Base-by-base conservation (phyloP, 495 filamentous ascomycete genomes). In the Aspergillus egyptiacus region DNA sequence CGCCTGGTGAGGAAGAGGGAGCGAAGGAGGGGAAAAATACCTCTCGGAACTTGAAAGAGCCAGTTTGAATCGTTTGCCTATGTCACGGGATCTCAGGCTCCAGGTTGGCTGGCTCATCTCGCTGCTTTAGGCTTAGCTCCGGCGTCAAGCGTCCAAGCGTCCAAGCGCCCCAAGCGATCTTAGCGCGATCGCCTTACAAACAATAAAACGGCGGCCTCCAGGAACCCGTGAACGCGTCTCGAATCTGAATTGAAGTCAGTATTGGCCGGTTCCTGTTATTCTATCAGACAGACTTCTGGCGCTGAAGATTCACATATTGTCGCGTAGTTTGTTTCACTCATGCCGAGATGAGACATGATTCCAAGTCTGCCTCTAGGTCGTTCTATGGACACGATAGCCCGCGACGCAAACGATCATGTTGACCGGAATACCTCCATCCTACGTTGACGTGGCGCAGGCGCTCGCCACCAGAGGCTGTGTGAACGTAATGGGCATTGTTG, bases 401-500 rank as follows among this genome's bases (percentile, higher is more conserved):
- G 20, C 25, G 25, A 8, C 19, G 18, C 22, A 19, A 25, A 27
- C 28, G 23, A 42, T 10, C 23, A 52, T 43, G 44, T 13, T 40
- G 32, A 15, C 34, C 38, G 33, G 39, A 32, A 24, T 48, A 32
- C 36, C 39, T 2, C 14, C 51, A 9, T 33, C 52, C 13, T 67
- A 72, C 30, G 50, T 67, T 9, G 57, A 69, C 24, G 57, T 80
- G 37, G 27, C 63, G 40, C 62, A 65, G 14, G 72, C 72, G 22
- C 61, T 56, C 39, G 23, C 49, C 13, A 53, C 57, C 14, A 46
- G 51, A n/a, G 63, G 59, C 28, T 31, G 41, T 41, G 44, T 68
- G 18, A 75, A 55, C 51, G 59, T 79, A 15, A 64, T 79, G 19
- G 77, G 76, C 1, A 65, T 79, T 2, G 73, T 77, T 1, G 68